A percentile compares a stretch with the other conserved stretches of the same genome.
Evolutionary conservation across 2,329 filamentous ascomycete genomes (phyloP).

Genomic region (Clonostachys rosea): DNA sequence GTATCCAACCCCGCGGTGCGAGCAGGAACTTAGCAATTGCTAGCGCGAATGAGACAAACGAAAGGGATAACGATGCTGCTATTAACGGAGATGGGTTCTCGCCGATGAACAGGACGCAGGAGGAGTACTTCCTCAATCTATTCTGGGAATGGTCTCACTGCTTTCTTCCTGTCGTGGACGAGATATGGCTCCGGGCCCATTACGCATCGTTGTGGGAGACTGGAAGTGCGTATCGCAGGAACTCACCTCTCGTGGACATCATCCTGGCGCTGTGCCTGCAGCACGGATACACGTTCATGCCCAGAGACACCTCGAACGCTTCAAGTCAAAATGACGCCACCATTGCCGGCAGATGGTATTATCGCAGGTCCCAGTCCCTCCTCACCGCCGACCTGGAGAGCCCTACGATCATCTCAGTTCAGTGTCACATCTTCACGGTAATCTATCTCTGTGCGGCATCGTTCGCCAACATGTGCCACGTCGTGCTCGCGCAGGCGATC

Average conservation of each 20-base stretch:
- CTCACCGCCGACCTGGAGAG: slow-evolving; percentile 38
- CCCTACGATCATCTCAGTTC: slow-evolving; percentile 39
- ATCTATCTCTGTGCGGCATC: slow-evolving; percentile 41
- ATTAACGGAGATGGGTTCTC: background rate
- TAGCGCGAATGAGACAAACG: background rate
- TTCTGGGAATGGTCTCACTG: slow-evolving; percentile 6
- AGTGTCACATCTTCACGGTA: slow-evolving; percentile 37
- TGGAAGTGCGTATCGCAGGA: slow-evolving; percentile 18
- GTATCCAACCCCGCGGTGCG: slow-evolving; percentile 7
- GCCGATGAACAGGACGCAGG: slow-evolving; percentile 28
- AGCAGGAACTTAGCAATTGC: slow-evolving; percentile 4
- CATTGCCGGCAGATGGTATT: slow-evolving; percentile 38
- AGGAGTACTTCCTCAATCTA: slow-evolving; percentile 25
- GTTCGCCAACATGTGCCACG: slow-evolving; percentile 42
- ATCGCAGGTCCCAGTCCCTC: slow-evolving; percentile 37
- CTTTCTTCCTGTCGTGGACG: slow-evolving; percentile 2
- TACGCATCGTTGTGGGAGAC: slow-evolving; percentile 5
- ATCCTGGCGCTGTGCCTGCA: slow-evolving; percentile 47
- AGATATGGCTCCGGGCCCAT: slow-evolving; percentile 3
- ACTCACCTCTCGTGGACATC: slow-evolving; percentile 46
- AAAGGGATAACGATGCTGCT: background rate
- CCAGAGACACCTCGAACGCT: slow-evolving; percentile 6
- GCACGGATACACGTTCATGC: slow-evolving; percentile 24
- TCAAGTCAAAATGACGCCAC: slow-evolving; percentile 23
- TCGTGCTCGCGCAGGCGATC: slow-evolving; percentile 28